A percentile compares a stretch with the other conserved stretches of the same genome.
These are phyloP conservation scores for Boletus barrowsii DNA, from an alignment of 768 basidiomycete genomes.

Conservation along the genomic window DNA sequence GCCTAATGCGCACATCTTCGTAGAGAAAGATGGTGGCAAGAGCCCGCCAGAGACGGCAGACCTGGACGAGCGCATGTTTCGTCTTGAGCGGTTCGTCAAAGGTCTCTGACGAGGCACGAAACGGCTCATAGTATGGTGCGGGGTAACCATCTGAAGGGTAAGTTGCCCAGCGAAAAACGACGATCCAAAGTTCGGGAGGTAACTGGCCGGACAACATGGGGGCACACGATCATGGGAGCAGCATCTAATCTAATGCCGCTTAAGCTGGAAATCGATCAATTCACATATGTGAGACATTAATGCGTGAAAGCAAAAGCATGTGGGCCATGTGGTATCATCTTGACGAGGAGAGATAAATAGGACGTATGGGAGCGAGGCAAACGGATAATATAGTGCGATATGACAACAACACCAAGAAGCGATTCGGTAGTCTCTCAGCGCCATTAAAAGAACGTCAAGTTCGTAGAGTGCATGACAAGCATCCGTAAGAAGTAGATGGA, in stretches of 20 bases:
- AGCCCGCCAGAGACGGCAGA: constrained; percentile 56
- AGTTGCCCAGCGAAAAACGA: constrained; percentile 47
- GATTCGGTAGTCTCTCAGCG: constrained; percentile 18
- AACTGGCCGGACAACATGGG: constrained; percentile 22
- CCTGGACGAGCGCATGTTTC: constrained; percentile 44
- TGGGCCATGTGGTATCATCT: constrained; percentile 31
- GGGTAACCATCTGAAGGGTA: constrained; percentile 25
- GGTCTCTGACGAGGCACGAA: constrained; percentile 36
- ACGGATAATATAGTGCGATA: constrained; percentile 29
- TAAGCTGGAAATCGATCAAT: background rate
- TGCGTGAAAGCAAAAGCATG: constrained; percentile 18
- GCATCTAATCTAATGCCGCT: background rate
- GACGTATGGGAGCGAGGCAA: constrained; percentile 14
- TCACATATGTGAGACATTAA: background rate
- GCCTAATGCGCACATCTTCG: constrained; percentile 47
- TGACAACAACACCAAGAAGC: constrained; percentile 26
- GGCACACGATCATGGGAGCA: background rate
- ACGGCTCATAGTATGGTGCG: constrained; percentile 43
- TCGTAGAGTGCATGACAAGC: constrained; percentile 27
- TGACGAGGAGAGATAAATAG: constrained; percentile 29
- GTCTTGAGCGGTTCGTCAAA: constrained; percentile 33
- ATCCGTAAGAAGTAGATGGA: constrained; percentile 23
- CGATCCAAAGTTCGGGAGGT: constrained; percentile 55
- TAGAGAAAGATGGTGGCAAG: constrained; percentile 49
- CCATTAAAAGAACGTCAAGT: constrained; percentile 32